These are phyloP conservation scores for Vitellaria paradoxa DNA, from an alignment of 179 eudicot genomes.

Conservation along the genomic window DNA sequence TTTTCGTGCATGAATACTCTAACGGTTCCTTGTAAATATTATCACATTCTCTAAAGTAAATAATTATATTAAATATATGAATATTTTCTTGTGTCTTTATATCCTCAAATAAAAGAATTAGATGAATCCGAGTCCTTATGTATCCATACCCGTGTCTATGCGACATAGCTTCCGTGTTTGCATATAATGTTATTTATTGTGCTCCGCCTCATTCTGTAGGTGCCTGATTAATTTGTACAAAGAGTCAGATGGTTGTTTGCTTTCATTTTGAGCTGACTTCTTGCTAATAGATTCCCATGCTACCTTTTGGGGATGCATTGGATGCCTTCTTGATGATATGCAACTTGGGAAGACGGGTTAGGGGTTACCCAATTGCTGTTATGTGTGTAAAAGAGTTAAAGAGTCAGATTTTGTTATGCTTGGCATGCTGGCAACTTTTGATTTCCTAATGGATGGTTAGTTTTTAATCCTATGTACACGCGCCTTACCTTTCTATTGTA, in stretches of 20 bases:
- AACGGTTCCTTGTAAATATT: no score
- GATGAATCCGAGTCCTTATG: no score
- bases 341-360: no score
- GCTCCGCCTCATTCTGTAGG: background rate
- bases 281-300: background rate
- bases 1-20: no score
- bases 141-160: no score
- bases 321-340: background rate
- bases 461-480: background rate
- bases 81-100: no score
- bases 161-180: background rate
- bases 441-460: background rate
- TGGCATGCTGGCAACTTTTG: background rate
- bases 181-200: background rate
- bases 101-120: no score
- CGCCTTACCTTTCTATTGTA: constrained; percentile 1
- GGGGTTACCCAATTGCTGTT: no score
- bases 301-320: background rate
- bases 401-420: background rate
- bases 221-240: background rate
- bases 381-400: no score
- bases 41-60: no score
- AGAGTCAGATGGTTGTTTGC: background rate
- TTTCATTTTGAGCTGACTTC: background rate
- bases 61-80: no score